These are phyloP conservation scores for Cladophialophora exuberans DNA, from an alignment of 2,329 filamentous ascomycete genomes.

Conservation along the genomic window DNA sequence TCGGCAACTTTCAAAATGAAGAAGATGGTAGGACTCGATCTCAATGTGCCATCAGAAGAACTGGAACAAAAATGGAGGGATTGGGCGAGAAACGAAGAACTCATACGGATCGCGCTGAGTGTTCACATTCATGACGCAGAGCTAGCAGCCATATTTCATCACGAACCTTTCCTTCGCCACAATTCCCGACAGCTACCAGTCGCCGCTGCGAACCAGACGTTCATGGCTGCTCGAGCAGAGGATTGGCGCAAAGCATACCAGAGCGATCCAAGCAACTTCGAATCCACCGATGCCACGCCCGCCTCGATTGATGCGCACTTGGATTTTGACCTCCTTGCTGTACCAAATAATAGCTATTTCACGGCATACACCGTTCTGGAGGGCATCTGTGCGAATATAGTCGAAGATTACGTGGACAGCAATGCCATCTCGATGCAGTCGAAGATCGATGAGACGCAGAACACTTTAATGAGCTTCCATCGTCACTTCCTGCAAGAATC, in stretches of 20 bases:
- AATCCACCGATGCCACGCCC: slow-evolving; percentile 10
- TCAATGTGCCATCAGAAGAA: slow-evolving; percentile 17
- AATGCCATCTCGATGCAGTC: slow-evolving; percentile 19
- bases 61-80: slow-evolving; percentile 31
- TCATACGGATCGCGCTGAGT: slow-evolving; percentile 35
- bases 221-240: slow-evolving; percentile 25
- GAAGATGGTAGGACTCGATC: slow-evolving; percentile 25
- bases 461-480: slow-evolving; percentile 24
- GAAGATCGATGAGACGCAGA: slow-evolving; percentile 21
- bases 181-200: slow-evolving; percentile 26
- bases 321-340: slow-evolving; percentile 25
- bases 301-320: slow-evolving; percentile 24
- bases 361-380: slow-evolving; percentile 31
- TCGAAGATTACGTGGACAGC: slow-evolving; percentile 30
- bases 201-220: slow-evolving; percentile 25
- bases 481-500: slow-evolving; percentile 33
- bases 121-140: slow-evolving; percentile 32
- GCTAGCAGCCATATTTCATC: slow-evolving; percentile 32
- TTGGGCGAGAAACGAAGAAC: slow-evolving; percentile 36
- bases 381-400: slow-evolving; percentile 30
- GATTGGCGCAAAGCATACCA: slow-evolving; percentile 28
- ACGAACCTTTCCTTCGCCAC: slow-evolving; percentile 29
- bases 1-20: slow-evolving; percentile 32
- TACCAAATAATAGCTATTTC: slow-evolving; percentile 25
- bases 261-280: slow-evolving; percentile 26